A percentile compares a stretch with the other conserved stretches of the same genome.
Evolutionary conservation across 768 basidiomycete species (phyloP).

Genomic region (Candolleomyces eurysporus): DNA sequence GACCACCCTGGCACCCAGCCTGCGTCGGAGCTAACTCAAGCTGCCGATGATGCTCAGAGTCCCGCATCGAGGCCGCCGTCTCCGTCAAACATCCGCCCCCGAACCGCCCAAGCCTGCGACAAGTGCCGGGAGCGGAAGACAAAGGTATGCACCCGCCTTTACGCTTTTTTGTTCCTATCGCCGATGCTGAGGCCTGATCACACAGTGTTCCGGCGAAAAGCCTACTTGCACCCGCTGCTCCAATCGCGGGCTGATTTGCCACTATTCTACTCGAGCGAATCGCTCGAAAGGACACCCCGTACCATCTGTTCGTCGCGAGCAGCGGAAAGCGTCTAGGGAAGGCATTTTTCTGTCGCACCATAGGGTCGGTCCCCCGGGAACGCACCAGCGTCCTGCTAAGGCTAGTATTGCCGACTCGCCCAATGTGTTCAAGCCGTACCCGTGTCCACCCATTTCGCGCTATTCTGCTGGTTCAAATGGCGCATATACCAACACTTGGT

Average conservation of each 20-base stretch:
- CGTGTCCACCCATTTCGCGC: slow-evolving; percentile 24
- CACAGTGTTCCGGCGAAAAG: slow-evolving; percentile 56
- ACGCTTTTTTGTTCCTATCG: not conserved
- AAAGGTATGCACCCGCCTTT: slow-evolving; percentile 35
- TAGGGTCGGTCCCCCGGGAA: not conserved
- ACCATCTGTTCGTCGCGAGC: not conserved
- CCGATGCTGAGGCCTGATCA: not conserved
- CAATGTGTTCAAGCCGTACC: not conserved
- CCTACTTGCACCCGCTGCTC: slow-evolving; percentile 53
- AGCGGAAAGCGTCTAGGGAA: not conserved
- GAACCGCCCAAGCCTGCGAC: slow-evolving; percentile 54
- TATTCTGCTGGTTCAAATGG: not conserved
- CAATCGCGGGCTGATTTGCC: slow-evolving; percentile 48
- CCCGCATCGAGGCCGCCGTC: slow-evolving; percentile 8
- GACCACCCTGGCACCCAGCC: not conserved
- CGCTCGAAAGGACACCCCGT: not conserved
- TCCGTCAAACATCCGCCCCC: slow-evolving; percentile 31
- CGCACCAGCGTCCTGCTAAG: not conserved
- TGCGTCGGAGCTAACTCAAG: too few relatives aligned
- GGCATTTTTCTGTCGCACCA: not conserved
- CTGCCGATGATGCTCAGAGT: not conserved
- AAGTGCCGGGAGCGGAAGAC: slow-evolving; percentile 59
- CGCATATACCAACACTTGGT: not conserved
- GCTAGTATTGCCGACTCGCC: not conserved
- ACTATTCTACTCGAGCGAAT: slow-evolving; percentile 37